Conservation (phyloP, 768 basidiomycete species). For the Tephrocybe rancida region DNA sequence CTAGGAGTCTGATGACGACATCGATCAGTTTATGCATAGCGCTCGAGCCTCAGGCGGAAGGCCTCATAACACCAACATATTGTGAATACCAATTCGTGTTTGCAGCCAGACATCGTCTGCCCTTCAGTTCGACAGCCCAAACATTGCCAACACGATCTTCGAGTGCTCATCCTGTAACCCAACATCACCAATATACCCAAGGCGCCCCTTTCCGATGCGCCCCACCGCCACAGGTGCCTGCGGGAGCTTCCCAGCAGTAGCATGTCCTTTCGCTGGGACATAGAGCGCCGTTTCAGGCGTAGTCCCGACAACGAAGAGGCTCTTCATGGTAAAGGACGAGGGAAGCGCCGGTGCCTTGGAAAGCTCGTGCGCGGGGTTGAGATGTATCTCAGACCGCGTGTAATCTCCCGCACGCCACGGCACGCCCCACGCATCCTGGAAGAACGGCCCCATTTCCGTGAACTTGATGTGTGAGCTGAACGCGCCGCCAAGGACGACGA, state of each 20-base stretch:
- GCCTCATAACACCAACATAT: too few species aligned
- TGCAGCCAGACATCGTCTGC: too few species aligned
- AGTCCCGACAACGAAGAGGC: constrained; percentile 25
- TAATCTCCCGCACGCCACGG: constrained; percentile 19
- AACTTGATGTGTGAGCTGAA: constrained; percentile 19
- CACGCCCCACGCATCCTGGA: constrained; percentile 20
- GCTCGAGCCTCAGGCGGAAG: too few species aligned
- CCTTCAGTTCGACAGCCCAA: constrained; percentile 19
- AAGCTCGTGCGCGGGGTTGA: constrained; percentile 18
- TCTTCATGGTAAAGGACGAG: constrained; percentile 28
- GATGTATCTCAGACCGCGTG: constrained; percentile 11
- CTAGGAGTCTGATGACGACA: too few species aligned
- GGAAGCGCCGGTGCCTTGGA: constrained; percentile 19
- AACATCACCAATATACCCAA: constrained; percentile 39
- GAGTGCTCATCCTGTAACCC: constrained; percentile 27
- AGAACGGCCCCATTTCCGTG: constrained; percentile 21
- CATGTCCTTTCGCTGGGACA: constrained; percentile 13
- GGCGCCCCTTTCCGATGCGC: constrained; percentile 26
- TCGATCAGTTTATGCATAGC: too few species aligned
- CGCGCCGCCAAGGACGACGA: constrained; percentile 29
- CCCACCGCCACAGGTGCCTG: constrained; percentile 30
- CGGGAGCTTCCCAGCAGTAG: neutral
- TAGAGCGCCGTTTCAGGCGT: constrained; percentile 27
- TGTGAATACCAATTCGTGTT: too few species aligned
- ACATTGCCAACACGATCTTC: constrained; percentile 33